Conservation (phyloP, 2,329 filamentous ascomycete genomes). For the Ophiostoma fasciatum region DNA sequence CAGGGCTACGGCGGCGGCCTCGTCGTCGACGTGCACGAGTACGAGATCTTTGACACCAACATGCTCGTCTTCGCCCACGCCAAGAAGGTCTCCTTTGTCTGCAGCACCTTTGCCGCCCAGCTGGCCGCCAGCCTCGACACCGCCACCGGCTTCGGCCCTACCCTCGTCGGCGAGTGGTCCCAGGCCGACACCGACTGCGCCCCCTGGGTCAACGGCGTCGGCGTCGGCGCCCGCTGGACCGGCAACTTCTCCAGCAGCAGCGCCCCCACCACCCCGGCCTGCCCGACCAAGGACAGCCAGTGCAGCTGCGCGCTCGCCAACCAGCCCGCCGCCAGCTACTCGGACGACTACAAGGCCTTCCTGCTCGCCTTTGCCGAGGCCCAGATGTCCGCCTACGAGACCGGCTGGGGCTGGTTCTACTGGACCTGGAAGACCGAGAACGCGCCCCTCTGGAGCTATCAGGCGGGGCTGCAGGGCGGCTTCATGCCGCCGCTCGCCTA, state of each 20-base stretch:
- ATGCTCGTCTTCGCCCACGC: slow-evolving; percentile 72
- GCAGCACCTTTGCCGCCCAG: slow-evolving; percentile 73
- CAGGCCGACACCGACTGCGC: slow-evolving; percentile 96
- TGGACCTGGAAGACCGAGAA: slow-evolving; percentile 89
- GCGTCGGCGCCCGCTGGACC: slow-evolving; percentile 78
- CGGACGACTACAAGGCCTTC: slow-evolving; percentile 65
- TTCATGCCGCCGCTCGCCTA: slow-evolving; percentile 68
- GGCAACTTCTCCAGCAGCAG: slow-evolving; percentile 65
- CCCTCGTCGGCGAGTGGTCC: slow-evolving; percentile 91
- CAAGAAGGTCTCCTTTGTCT: slow-evolving; percentile 76
- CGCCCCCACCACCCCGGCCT: slow-evolving; percentile 53
- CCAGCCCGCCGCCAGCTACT: slow-evolving; percentile 55
- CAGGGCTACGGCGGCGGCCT: slow-evolving; percentile 58
- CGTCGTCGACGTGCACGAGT: slow-evolving; percentile 90
- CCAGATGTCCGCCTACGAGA: slow-evolving; percentile 90
- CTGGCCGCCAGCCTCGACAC: slow-evolving; percentile 57
- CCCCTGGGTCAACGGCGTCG: slow-evolving; percentile 74
- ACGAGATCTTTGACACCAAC: slow-evolving; percentile 90
- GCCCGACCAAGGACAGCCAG: slow-evolving; percentile 47
- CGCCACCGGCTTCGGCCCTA: slow-evolving; percentile 74
- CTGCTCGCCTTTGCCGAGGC: slow-evolving; percentile 83
- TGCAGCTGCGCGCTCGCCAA: slow-evolving; percentile 71
- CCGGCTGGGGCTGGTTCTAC: slow-evolving; percentile 96
- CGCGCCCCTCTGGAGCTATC: slow-evolving; percentile 71
- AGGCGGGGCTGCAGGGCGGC: slow-evolving; percentile 59